These are phyloP conservation scores for Diplosphaera chodatii DNA, from an alignment of 139 green algal species.

Conservation along the genomic window DNA sequence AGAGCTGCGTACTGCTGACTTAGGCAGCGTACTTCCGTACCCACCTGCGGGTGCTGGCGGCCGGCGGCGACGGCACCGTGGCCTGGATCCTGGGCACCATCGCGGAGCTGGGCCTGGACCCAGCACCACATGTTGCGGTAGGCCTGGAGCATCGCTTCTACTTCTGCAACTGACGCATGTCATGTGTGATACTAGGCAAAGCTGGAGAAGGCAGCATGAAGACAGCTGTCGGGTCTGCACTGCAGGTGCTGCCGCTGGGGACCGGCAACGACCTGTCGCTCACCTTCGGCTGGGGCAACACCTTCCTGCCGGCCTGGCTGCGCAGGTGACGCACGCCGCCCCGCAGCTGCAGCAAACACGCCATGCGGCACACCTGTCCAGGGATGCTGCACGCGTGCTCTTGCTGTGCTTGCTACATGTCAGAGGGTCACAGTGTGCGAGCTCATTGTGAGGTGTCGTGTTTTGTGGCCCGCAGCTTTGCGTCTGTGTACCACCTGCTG, in stretches of 20 bases:
- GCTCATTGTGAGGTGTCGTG: not conserved
- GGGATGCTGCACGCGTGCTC: too few species aligned
- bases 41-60: conserved; percentile 66
- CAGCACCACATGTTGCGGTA: conserved; percentile 62
- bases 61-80: conserved; percentile 72
- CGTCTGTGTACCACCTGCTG: conserved; percentile 59
- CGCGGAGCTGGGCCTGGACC: conserved; percentile 51
- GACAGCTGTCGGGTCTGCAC: too few species aligned
- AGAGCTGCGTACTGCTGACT: too few species aligned
- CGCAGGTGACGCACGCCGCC: too few species aligned
- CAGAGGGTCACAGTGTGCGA: not conserved
- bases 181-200: too few species aligned
- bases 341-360: too few species aligned
- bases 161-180: too few species aligned
- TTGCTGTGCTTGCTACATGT: too few species aligned
- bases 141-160: too few species aligned
- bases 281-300: conserved; percentile 60
- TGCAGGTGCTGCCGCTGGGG: conserved; percentile 52
- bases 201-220: too few species aligned
- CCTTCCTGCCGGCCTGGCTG: conserved; percentile 42
- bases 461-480: not conserved
- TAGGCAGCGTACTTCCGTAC: conserved; percentile 7
- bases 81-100: conserved; percentile 70
- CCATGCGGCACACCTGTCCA: too few species aligned
- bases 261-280: conserved; percentile 79